These are phyloP conservation scores for Erodium moschatum DNA, from an alignment of 441 rosid species.

Conservation along the genomic window DNA sequence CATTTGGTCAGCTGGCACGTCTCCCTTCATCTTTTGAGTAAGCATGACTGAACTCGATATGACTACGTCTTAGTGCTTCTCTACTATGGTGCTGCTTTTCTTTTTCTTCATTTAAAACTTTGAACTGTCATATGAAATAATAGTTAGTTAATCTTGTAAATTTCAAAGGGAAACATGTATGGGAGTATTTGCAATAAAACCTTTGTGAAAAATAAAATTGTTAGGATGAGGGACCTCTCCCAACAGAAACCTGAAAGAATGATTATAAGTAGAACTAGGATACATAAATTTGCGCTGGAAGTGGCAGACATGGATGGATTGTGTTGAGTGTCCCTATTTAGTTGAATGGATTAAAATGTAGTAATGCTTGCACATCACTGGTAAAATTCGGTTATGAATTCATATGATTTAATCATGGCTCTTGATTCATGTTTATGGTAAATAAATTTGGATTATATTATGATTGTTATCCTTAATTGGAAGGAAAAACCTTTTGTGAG, in stretches of 20 bases:
- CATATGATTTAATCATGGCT: too few relatives aligned
- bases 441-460: too few relatives aligned
- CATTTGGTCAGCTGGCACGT: slow-evolving; percentile 56
- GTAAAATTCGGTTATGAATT: too few relatives aligned
- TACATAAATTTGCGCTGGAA: too few relatives aligned
- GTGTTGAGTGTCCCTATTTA: too few relatives aligned
- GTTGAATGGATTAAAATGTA: too few relatives aligned
- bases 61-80: not conserved
- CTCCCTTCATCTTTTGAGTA: slow-evolving; percentile 76
- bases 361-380: too few relatives aligned
- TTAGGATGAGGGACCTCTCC: not conserved
- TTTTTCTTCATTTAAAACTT: not conserved
- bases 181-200: not conserved
- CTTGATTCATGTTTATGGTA: too few relatives aligned
- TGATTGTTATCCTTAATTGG: too few relatives aligned
- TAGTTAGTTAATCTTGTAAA: not conserved
- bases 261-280: not conserved
- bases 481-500: too few relatives aligned
- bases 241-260: not conserved
- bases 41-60: slow-evolving; percentile 23
- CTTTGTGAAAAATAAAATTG: not conserved
- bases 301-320: too few relatives aligned
- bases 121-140: not conserved
- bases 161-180: not conserved
- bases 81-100: not conserved